These are phyloP conservation scores for Termitomyces sp. DNA, from an alignment of 768 basidiomycete species.

Conservation along the genomic window DNA sequence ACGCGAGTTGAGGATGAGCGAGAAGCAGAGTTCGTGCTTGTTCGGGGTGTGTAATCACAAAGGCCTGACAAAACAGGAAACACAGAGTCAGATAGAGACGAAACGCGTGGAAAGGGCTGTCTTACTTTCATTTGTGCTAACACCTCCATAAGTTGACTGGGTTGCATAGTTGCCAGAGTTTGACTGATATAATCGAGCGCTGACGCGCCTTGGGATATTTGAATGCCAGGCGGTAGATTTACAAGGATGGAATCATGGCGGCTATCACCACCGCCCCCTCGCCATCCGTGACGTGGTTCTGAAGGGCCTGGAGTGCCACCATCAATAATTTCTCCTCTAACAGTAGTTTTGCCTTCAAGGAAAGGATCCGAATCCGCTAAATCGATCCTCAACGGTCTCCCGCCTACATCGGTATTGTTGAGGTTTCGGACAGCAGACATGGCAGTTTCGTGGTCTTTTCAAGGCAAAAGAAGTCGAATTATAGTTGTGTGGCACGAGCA, in stretches of 20 bases:
- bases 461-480: conserved; percentile 10
- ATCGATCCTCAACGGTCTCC: conserved; percentile 90
- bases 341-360: conserved; percentile 86
- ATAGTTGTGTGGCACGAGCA: conserved; percentile 5
- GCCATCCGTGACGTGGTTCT: conserved; percentile 53
- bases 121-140: conserved; percentile 98
- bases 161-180: conserved; percentile 79
- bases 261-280: conserved; percentile 34
- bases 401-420: conserved; percentile 89
- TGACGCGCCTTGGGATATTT: conserved; percentile 65
- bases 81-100: conserved; percentile 4
- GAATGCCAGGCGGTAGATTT: conserved; percentile 71
- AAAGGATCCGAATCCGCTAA: conserved; percentile 92
- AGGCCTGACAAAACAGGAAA: conserved; percentile 53
- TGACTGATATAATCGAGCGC: conserved; percentile 82
- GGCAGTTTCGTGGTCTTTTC: conserved; percentile 91
- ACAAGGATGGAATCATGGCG: conserved; percentile 56
- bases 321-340: conserved; percentile 78
- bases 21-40: conserved; percentile 78
- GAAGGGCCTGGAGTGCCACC: conserved; percentile 53
- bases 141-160: conserved; percentile 85
- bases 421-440: conserved; percentile 93
- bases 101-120: conserved; percentile 13
- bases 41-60: conserved; percentile 88
- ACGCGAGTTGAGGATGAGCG: conserved; percentile 89